Evolutionary conservation across 2,329 filamentous ascomycete species (phyloP).

Genomic region (Dactylellina parvicollis): DNA sequence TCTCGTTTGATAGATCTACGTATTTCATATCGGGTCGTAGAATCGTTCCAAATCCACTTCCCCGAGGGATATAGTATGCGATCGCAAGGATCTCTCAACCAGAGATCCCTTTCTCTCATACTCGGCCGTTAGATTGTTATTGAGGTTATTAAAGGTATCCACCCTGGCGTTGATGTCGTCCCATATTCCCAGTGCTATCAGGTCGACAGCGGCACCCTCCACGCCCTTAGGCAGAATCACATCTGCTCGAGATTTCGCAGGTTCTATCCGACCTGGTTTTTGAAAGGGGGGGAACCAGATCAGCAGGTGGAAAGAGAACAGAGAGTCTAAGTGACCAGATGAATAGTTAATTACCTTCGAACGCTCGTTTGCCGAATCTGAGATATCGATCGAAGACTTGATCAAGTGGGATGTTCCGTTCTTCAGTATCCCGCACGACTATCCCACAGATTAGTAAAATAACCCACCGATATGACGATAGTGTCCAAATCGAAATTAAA

Average conservation of each 20-base stretch:
- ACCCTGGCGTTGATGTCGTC: slow-evolving; percentile 55
- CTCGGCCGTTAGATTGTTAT: slow-evolving; percentile 17
- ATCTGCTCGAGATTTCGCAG: slow-evolving; percentile 47
- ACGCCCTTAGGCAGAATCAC: slow-evolving; percentile 53
- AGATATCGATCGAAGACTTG: slow-evolving; percentile 57
- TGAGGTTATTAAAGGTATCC: slow-evolving; percentile 37
- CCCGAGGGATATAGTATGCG: slow-evolving; percentile 41
- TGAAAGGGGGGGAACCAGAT: background rate
- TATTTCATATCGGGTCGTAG: slow-evolving; percentile 46
- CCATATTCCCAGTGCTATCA: slow-evolving; percentile 58
- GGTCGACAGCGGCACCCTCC: slow-evolving; percentile 56
- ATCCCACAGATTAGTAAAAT: background rate
- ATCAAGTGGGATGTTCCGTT: slow-evolving; percentile 53
- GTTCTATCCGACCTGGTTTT: slow-evolving; percentile 47
- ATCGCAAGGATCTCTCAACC: slow-evolving; percentile 25
- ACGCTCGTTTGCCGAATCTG: slow-evolving; percentile 56
- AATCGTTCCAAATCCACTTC: slow-evolving; percentile 44
- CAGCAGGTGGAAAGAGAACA: background rate
- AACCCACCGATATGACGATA: background rate
- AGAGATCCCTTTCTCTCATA: slow-evolving; percentile 34
- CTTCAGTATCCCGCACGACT: slow-evolving; percentile 55
- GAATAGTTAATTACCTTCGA: slow-evolving; percentile 55
- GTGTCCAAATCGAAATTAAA: too few relatives aligned
- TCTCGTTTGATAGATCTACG: background rate
- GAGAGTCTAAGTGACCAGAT: slow-evolving; percentile 29